These are phyloP conservation scores for Ulota crispa DNA, from an alignment of 225 moss, liverwort and hornwort species.

Conservation along the genomic window DNA sequence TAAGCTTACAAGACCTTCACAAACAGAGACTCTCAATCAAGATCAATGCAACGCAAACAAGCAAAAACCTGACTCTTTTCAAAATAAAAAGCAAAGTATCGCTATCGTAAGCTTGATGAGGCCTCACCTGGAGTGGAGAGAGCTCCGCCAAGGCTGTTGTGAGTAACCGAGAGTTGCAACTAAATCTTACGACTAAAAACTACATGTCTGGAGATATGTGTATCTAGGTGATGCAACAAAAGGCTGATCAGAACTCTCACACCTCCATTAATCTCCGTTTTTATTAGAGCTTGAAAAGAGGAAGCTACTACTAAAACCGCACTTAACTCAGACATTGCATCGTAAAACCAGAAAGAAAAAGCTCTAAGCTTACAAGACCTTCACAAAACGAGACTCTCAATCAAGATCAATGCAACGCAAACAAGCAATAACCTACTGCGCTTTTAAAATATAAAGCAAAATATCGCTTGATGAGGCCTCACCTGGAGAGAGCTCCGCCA, in stretches of 20 bases:
- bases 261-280: neutral
- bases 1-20: too few relatives aligned
- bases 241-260: neutral
- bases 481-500: conserved; percentile 11
- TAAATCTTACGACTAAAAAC: neutral
- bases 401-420: neutral
- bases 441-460: neutral
- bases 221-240: too few relatives aligned
- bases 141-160: neutral
- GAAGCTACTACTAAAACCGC: too few relatives aligned
- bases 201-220: too few relatives aligned
- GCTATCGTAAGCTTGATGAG: too few relatives aligned
- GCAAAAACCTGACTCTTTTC: neutral
- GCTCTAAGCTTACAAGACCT: neutral
- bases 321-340: neutral
- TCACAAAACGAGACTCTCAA: too few relatives aligned
- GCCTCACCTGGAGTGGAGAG: conserved; percentile 4
- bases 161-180: neutral
- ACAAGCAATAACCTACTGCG: neutral
- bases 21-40: too few relatives aligned
- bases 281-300: too few relatives aligned
- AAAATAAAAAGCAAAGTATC: neutral
- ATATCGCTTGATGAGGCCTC: neutral
- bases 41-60: neutral
- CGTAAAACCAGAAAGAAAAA: neutral